Evolutionary conservation across 768 basidiomycete genomes (phyloP), one percentile per base, ranked within the genome.

Genomic region (Cubamyces sp.): DNA sequence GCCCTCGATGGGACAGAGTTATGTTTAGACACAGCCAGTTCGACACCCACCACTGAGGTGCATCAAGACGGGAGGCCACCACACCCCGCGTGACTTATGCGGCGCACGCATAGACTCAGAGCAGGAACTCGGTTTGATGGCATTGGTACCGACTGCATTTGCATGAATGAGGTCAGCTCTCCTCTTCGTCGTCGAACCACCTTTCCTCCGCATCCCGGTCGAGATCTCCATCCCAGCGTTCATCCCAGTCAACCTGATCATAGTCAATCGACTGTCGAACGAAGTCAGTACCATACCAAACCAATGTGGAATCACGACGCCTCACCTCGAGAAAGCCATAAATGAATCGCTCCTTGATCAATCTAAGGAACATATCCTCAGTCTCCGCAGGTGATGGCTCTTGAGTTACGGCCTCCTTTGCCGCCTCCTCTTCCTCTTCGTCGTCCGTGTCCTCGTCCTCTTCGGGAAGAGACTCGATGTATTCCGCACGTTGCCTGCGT

Each of bases 131-230:
- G 42, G 18, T 43, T 43, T 19, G 42, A 43, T 34, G 34, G 34
- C 1, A 21, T 43, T 43, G 42, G 42, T 19, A 21, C 18, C 19
- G 19, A 15, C 14, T 28, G 25, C 14, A 28, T 12, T 8, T n/a
- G 23, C 23, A 37, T 9, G 8, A 16, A 37, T 9, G 8, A 16
- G 19, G 41, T 60, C 47, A 60, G 48, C 64, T 66, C 52, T 73
- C 72, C 57, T 87, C 85, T 51, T 87, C 87, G 23, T 87, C 83
- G 49, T 90, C 85, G 73, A 92, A 92, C 86, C 91, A 92, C 21
- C 79, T 77, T 30, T 90, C 89, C 72, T 91, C 84, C 12, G 77
- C 79, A 30, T 87, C 86, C 65, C 82, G 74, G 60, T 88, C 87
- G 61, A 81, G 76, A 19, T 84, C 83, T 21, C 64, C 73, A 66